phyloP scores from a whole-genome alignment of 306 rosid species.

The Quercus dentata region DNA sequence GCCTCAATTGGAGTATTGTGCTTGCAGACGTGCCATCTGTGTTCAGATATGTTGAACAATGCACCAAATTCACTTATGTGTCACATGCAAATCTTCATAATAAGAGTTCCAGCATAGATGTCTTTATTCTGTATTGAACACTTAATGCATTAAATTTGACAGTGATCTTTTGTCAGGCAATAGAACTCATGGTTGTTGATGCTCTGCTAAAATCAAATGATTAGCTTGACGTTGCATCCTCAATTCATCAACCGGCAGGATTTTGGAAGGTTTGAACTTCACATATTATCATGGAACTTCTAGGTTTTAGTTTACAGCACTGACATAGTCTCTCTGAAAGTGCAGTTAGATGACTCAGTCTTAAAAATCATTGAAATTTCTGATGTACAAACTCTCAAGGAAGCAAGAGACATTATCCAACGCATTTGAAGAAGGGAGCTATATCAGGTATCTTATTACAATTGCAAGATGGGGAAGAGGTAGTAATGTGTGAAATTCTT shows the following conservation, averaged over 20 bases:
- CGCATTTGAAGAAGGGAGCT: slow-evolving; percentile 77
- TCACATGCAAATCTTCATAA: not conserved
- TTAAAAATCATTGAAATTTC: slow-evolving; percentile 57
- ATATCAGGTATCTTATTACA: slow-evolving; percentile 51
- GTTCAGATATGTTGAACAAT: no score
- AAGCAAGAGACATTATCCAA: slow-evolving; percentile 66
- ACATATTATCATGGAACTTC: slow-evolving; percentile 10
- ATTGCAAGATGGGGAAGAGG: not conserved
- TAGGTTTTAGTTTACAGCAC: slow-evolving; percentile 2
- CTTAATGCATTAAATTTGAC: no score
- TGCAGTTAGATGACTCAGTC: slow-evolving; percentile 76
- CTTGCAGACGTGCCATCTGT: no score
- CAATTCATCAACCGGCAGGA: slow-evolving; percentile 58
- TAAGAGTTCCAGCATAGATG: not conserved
- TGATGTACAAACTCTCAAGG: not conserved
- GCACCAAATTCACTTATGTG: no score
- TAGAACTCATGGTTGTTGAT: slow-evolving; percentile 19
- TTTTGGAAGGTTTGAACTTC: slow-evolving; percentile 75
- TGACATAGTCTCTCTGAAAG: slow-evolving; percentile 14
- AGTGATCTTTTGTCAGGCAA: no score
- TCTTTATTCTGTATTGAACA: not conserved
- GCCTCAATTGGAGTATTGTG: no score
- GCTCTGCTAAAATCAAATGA: slow-evolving; percentile 67
- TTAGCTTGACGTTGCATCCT: slow-evolving; percentile 50
- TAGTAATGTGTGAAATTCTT: not conserved